Base-by-base conservation (phyloP, 179 eudicot genomes). In the Corrigiola litoralis region DNA sequence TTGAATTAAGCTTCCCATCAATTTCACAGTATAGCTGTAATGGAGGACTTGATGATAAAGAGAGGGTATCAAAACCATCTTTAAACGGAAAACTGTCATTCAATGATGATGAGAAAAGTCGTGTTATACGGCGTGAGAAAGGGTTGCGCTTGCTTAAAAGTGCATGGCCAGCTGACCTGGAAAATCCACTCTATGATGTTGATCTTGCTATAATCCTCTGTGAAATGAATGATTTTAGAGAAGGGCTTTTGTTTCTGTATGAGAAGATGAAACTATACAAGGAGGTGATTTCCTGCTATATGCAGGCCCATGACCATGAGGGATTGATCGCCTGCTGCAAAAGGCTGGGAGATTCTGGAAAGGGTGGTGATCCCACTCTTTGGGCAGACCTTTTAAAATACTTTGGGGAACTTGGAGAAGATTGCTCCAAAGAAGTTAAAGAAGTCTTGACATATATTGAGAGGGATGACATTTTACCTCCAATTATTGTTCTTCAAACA, bases 381-480 rank as follows among this genome's bases (percentile, higher is more conserved):
- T 94, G 99, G 99, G 90, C 91, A 51, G 99, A 90, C 63, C 67
- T 94, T 37, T 75, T 94, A 65, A 87, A 86, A 69, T 94, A 94
- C 72, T 94, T 94, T 69, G 97, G 99, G 38, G 99, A 94, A 76
- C 96, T 94, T 67, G 99, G 99, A 68, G 99, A 94, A 83, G 99
- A 94, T 75, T 94, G 99, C 70, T 87, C 97, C 51, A 94, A 82
- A 77, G 96, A 94, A 79, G 99, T 94, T 57, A 87, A 82, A 78
- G 96, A 94, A 72, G 86, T 94, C 66, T 75, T 94, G 88, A 76
- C 87, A 46, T 90, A 88, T 77, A 82, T 94, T 69, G 99, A 94
- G 72, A 86, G 99, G 71, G 87, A 94, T 78, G 91, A 94, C 69
- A 90, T 94, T 61, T 79, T 94, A 66, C 94, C 97, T 28, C 99